Base-by-base conservation (phyloP, 495 filamentous ascomycete genomes). In the Aspergillus saccharolyticus region DNA sequence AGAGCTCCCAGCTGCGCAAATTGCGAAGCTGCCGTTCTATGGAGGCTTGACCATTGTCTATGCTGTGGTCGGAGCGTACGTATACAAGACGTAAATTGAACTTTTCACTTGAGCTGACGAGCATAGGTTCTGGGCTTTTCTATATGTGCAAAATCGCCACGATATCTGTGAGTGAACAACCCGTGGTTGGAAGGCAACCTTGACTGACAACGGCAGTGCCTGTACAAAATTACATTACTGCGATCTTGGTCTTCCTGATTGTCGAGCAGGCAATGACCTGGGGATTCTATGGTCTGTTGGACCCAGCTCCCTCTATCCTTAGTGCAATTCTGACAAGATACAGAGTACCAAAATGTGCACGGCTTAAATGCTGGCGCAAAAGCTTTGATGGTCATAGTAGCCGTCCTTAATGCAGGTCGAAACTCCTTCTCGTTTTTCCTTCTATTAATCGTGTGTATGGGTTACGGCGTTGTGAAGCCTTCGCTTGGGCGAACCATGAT, bases 361-460 rank as follows among this genome's bases (percentile, higher is more conserved):
- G 94, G 94, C 14, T 82, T 86, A 53, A 96, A 93, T 63, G 70
- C 70, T 17, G 63, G 86, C n/a, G 86, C 89, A 42, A 94, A 94
- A 69, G 88, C 84, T 16, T 76, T 97, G 43, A 88, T 99, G 79
- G 80, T 96, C 17, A 73, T 97, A 33, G 95, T 96, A 9, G 89
- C 91, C 53, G 78, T 97, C 46, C 81, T 99, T 19, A 97, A 96
- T 70, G 94, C 94, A 6, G 90, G 83, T 44, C 84, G 94, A 55
- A 99, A 97, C 68, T 95, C 92, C 0, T 97, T 99, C 71, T 97
- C 92, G 20, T 99, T 99, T 79, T 97, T 99, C 78, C 82, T 99
- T 25, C 86, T 99, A 0, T 85, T 99, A 24, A 99, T 99, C 56
- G 94, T 97, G 21, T 99, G 94, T 71, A 97, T 99, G 94, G 94